A percentile compares a stretch with the other conserved stretches of the same genome.
These are phyloP conservation scores for Calonectria pteridis DNA, from an alignment of 2,329 filamentous ascomycete genomes.

Conservation along the genomic window DNA sequence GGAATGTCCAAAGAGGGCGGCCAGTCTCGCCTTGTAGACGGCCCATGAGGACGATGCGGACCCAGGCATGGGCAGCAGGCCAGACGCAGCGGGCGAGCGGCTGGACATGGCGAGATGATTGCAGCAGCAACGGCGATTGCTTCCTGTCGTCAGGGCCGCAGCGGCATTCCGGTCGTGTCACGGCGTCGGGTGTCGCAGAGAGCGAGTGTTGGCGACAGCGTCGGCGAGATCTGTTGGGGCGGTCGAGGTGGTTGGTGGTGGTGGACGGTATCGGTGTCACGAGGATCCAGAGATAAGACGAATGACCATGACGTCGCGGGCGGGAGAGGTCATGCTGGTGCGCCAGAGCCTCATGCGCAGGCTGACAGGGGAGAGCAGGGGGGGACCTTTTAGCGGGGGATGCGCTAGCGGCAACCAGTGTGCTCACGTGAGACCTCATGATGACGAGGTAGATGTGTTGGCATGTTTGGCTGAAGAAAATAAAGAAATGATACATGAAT, in stretches of 20 bases:
- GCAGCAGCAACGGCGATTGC: slow-evolving; percentile 4
- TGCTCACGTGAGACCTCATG: background rate
- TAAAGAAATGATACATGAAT: background rate
- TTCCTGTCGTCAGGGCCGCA: background rate
- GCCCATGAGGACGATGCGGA: slow-evolving; percentile 77
- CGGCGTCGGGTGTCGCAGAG: background rate
- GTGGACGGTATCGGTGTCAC: background rate
- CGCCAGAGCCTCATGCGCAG: background rate
- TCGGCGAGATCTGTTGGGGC: background rate
- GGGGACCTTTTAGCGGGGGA: background rate
- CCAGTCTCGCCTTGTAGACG: slow-evolving; percentile 76
- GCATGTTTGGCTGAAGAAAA: background rate
- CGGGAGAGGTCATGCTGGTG: background rate
- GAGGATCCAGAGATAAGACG: background rate
- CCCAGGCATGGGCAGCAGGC: slow-evolving; percentile 69
- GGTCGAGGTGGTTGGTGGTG: background rate
- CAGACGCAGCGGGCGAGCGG: slow-evolving; percentile 56
- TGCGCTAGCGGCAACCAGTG: background rate
- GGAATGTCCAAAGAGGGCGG: slow-evolving; percentile 72
- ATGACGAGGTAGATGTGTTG: background rate
- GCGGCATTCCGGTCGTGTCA: slow-evolving; percentile 6
- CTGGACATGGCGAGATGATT: slow-evolving; percentile 48
- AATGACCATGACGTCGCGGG: background rate
- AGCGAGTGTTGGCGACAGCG: background rate
- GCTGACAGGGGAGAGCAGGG: background rate